Evolutionary conservation across 1,139 yeast species (phyloP).

Genomic region (Tardiomyces digboiensis): DNA sequence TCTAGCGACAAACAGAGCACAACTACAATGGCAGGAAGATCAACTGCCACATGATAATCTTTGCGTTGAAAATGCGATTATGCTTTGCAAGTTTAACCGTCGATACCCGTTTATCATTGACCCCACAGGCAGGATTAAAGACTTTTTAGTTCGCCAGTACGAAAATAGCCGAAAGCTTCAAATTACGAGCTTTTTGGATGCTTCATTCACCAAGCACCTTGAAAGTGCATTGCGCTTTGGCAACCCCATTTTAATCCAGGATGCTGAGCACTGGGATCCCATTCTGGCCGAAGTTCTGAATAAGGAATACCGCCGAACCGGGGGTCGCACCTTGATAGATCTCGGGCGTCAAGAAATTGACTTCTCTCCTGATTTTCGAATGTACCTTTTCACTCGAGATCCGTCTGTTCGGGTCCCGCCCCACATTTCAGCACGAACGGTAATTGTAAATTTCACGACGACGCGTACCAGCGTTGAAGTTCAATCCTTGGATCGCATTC

Average conservation of each 20-base stretch:
- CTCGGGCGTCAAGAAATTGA: slow-evolving; percentile 62
- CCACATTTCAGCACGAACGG: slow-evolving; percentile 51
- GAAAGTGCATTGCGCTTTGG: slow-evolving; percentile 86
- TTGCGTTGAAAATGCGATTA: slow-evolving; percentile 52
- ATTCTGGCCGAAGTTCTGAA: slow-evolving; percentile 52
- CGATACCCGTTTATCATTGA: slow-evolving; percentile 60
- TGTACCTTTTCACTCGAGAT: slow-evolving; percentile 56
- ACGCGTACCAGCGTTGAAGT: slow-evolving; percentile 58
- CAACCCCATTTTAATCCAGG: slow-evolving; percentile 57
- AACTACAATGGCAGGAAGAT: slow-evolving; percentile 41
- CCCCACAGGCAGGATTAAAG: slow-evolving; percentile 41
- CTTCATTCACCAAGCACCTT: slow-evolving; percentile 55
- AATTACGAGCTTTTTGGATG: slow-evolving; percentile 63
- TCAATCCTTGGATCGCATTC: slow-evolving; percentile 50
- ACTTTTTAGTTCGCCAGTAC: slow-evolving; percentile 29
- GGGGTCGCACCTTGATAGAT: slow-evolving; percentile 57
- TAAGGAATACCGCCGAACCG: slow-evolving; percentile 51
- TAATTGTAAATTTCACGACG: slow-evolving; percentile 59
- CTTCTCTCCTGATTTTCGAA: slow-evolving; percentile 50
- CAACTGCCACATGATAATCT: slow-evolving; percentile 52
- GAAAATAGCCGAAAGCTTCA: slow-evolving; percentile 33
- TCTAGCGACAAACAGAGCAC: slow-evolving; percentile 34
- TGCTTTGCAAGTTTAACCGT: slow-evolving; percentile 31
- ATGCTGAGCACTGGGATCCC: slow-evolving; percentile 78
- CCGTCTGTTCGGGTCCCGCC: slow-evolving; percentile 39